Base-by-base conservation (phyloP, 1,284 basidiomycete genomes). In the Apiotrichum sp. region DNA sequence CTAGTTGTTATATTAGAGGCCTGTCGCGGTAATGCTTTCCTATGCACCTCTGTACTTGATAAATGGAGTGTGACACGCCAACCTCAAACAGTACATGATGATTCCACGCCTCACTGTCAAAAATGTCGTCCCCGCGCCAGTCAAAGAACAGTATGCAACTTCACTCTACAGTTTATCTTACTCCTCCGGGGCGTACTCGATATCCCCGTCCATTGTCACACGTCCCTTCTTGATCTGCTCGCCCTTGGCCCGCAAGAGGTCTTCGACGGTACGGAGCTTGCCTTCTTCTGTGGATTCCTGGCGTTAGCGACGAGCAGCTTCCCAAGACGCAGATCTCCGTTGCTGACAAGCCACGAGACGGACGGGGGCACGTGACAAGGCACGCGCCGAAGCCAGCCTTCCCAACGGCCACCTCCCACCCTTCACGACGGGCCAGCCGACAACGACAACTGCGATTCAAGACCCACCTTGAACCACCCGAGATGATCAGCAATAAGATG, bases 401-500 rank as follows among this genome's bases (percentile, higher is more conserved):
- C 22, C 22, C 22, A 22, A 22, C 22, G 22, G 22, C 22, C 22
- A 22, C 22, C 22, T 22, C 22, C 22, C 22, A 22, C 22, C 22
- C 22, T 22, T 22, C 22, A 22, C 22, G 22, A 22, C 22, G 22
- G 22, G 22, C 22, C 22, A 22, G 22, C 22, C 22, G 22, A 22
- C 22, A 22, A 22, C 22, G 22, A 22, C 22, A 22, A 22, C 22
- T 22, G 22, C 22, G 22, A 22, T 22, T 22, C 22, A 38, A 1
- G 16, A 62, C 68, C 46, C 52, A 71, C 72, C 51, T 75, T 72
- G 78, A 96, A 96, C 93, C 93, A 96, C 1, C 89, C 89, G 13
- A 96, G 75, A 68, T 96, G 86, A 70, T 96, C 92, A 7, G 93
- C 92, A 68, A 93, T 91, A 16, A 91, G 78, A 75, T 91, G 89